Evolutionary conservation across 2,329 filamentous ascomycete species (phyloP), one percentile per base, ranked within the genome.

Genomic region (Clonostachys solani): DNA sequence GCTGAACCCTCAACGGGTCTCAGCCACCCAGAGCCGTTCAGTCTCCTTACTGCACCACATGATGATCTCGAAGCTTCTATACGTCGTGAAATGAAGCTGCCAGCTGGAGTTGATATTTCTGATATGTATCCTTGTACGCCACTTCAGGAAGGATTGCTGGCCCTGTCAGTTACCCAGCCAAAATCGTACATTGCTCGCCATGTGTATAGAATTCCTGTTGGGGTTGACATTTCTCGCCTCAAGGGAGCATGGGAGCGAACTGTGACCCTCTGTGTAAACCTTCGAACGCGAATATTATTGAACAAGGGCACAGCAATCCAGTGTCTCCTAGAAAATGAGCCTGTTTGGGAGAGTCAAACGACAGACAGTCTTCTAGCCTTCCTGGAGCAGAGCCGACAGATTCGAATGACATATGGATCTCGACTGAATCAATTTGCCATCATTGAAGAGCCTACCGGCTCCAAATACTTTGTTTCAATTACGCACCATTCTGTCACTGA

Each of bases 121-220:
- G 64, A 71, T 48, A 50, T 63, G 3, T 71, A 65, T 43, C 68
- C 66, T 10, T 66, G 63, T 54, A 62, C 64, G 16, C 56, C 61
- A 6, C 53, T 69, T 6, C 67, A 71, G 44, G 64, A 65, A 49
- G 64, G 61, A 5, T 56, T 71, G 2, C 55, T 71, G 33, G 60
- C 63, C 1, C 52, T 67, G 3, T 57, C 65, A 4, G 54, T 52
- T 38, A 57, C 57, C 33, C 15, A 42, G 9, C 49, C 51, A 1
- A 54, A 55, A 2, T 50, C 50, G 13, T 58, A 59, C 45, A 47
- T 56, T 9, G 43, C 51, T 5, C 45, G 52, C 9, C 52, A 47
- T 40, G 49, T 54, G 17, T 47, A 56, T 38, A 41, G 47, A 12
- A 15, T 59, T 2, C 44, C 52, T 0, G 40, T 12, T 2, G 5